Base-by-base conservation (phyloP, 2,329 filamentous ascomycete species). In the Knufia fluminis region DNA sequence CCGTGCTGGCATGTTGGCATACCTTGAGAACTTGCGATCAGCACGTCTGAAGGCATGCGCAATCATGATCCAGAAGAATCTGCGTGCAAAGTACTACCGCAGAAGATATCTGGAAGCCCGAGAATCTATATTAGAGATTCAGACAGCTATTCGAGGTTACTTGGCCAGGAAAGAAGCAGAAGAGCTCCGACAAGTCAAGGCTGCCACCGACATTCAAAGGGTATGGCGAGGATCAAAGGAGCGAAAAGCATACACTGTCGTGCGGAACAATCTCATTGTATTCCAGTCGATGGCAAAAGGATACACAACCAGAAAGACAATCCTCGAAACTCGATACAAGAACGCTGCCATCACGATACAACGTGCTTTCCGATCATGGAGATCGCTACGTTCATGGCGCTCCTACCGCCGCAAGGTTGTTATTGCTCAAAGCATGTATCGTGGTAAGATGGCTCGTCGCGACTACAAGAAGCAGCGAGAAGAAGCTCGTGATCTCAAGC, bases 51-150 rank as follows among this genome's bases (percentile, higher is more conserved):
- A 94, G 64, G 86, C 89, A 58, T 94, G 90, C 59, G 92, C 92
- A 10, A 86, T 94, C 60, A 86, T 98, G 82, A 98, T 98, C 50
- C 92, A 98, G 69, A 98, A 98, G 82, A 98, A 98, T 63, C 72
- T 98, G 49, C 85, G 83, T 56, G 89, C 88, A 66, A 95, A 94
- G 69, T 97, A 94, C 71, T 96, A 96, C 70, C 83, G 92, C 51
- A 85, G 85, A 60, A 86, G 85, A 61, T 98, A 94, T 66, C 76
- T 98, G 38, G 86, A 92, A 57, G 88, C 89, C 48, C 82, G 91
- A 44, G 78, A 85, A 51, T 82, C 89, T 17, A 83, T 98, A 56
- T 75, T 95, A 54, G 73, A 76, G 39, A 83, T 90, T 55, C 92
- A 98, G 68, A 79, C 91, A 41, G 75, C 83, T 50, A 77, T 82